Percentiles rank a stretch among this genome's conserved stretches.
Conservation (phyloP, 1,284 basidiomycete species). For the Apiotrichum veenhuisii region DNA sequence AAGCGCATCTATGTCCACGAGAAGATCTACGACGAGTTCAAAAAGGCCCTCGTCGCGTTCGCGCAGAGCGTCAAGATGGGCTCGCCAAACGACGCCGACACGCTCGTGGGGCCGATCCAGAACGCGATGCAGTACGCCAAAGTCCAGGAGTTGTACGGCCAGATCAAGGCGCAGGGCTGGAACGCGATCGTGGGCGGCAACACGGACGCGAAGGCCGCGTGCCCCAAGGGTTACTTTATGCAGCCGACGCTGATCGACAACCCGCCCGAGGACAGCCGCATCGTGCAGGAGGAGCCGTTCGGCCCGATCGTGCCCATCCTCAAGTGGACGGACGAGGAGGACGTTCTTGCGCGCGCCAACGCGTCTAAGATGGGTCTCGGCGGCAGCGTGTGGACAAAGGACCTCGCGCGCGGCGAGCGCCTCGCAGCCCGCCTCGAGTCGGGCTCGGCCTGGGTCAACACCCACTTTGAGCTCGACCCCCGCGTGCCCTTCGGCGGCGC, state of each 20-base stretch:
- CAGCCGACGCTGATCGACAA: slow-evolving; percentile 82
- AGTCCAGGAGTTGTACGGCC: slow-evolving; percentile 77
- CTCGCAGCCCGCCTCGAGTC: slow-evolving; percentile 91
- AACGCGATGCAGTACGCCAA: slow-evolving; percentile 81
- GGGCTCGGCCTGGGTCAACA: slow-evolving; percentile 72
- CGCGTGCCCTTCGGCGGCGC: slow-evolving; percentile 85
- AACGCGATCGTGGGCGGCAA: slow-evolving; percentile 83
- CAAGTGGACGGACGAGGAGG: slow-evolving; percentile 88
- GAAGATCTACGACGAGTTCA: slow-evolving; percentile 46
- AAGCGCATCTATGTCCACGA: slow-evolving; percentile 46
- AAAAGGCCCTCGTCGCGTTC: slow-evolving; percentile 37
- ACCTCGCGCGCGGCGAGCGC: slow-evolving; percentile 83
- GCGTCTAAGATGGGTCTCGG: slow-evolving; percentile 79
- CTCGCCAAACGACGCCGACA: slow-evolving; percentile 72
- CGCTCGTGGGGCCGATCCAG: slow-evolving; percentile 90
- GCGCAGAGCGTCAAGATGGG: slow-evolving; percentile 86
- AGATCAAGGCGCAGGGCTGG: slow-evolving; percentile 77
- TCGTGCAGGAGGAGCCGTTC: slow-evolving; percentile 79
- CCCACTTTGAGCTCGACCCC: slow-evolving; percentile 61
- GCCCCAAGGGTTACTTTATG: slow-evolving; percentile 64
- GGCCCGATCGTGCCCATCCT: slow-evolving; percentile 62
- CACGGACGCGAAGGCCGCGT: slow-evolving; percentile 7
- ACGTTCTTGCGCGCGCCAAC: slow-evolving; percentile 83
- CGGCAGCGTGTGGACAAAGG: slow-evolving; percentile 83
- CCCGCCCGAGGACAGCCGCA: slow-evolving; percentile 60